These are phyloP conservation scores for Camellia granthamiana DNA, from an alignment of 148 eudicot genomes.

Conservation along the genomic window DNA sequence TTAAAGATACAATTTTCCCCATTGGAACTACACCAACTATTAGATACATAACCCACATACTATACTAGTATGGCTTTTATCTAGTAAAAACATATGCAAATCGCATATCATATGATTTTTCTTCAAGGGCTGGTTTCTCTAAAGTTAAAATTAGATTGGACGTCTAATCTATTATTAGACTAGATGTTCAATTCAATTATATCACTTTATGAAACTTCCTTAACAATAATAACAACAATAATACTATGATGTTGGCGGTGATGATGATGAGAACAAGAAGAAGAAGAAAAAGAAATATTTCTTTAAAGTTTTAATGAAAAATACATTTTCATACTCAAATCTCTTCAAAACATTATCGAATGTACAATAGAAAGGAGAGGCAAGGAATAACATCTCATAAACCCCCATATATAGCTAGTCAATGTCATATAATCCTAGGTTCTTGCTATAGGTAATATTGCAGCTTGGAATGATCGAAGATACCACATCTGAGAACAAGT, in stretches of 20 bases:
- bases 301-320: neutral
- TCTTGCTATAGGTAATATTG: neutral
- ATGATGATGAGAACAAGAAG: neutral
- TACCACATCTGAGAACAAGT: no score
- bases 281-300: neutral
- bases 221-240: neutral
- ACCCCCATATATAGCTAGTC: conserved; percentile 6
- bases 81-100: no score
- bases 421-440: neutral
- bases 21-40: neutral
- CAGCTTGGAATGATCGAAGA: neutral
- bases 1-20: neutral
- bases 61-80: neutral
- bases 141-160: neutral
- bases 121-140: no score
- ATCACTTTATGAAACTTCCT: no score
- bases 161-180: no score
- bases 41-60: neutral
- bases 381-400: neutral
- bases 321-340: conserved; percentile 8
- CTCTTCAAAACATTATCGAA: conserved; percentile 4
- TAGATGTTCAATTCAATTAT: no score
- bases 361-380: conserved; percentile 15
- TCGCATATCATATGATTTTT: neutral
- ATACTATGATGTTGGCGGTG: no score